phyloP scores from a whole-genome alignment of 1,284 basidiomycete species.

The Moniliophthora roreri region DNA sequence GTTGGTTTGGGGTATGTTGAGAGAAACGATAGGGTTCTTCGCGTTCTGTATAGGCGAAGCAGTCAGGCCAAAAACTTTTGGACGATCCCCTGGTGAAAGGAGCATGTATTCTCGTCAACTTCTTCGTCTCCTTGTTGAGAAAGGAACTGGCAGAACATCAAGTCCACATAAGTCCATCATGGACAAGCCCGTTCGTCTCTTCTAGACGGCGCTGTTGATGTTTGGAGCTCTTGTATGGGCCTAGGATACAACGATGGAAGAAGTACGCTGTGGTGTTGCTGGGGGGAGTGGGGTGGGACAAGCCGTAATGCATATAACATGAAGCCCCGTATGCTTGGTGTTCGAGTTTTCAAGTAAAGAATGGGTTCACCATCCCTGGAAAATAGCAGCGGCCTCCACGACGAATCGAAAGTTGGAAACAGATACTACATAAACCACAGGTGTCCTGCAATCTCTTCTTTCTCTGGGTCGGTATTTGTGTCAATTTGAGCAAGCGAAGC shows the following conservation, averaged over 20 bases:
- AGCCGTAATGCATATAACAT: constrained; percentile 77
- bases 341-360: too few species aligned
- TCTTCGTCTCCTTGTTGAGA: constrained; percentile 98
- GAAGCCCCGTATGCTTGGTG: constrained; percentile 92
- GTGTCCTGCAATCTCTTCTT: too few species aligned
- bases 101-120: constrained; percentile 90
- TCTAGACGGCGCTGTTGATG: constrained; percentile 49
- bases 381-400: too few species aligned
- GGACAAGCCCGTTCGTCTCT: constrained; percentile 96
- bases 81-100: constrained; percentile 45
- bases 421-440: too few species aligned
- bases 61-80: constrained; percentile 88
- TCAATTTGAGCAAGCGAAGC: too few species aligned
- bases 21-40: constrained; percentile 58
- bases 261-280: too few species aligned
- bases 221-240: constrained; percentile 9
- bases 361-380: too few species aligned
- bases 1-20: constrained; percentile 65
- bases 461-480: too few species aligned
- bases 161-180: constrained; percentile 99
- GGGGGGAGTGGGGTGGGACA: constrained; percentile 25
- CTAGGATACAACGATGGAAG: constrained; percentile 16
- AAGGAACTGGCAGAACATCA: constrained; percentile 99
- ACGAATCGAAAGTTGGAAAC: too few species aligned
- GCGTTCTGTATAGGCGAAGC: constrained; percentile 83